phyloP scores from a whole-genome alignment of 1,284 basidiomycete genomes.

The Rhodotorula mucilaginosa region DNA sequence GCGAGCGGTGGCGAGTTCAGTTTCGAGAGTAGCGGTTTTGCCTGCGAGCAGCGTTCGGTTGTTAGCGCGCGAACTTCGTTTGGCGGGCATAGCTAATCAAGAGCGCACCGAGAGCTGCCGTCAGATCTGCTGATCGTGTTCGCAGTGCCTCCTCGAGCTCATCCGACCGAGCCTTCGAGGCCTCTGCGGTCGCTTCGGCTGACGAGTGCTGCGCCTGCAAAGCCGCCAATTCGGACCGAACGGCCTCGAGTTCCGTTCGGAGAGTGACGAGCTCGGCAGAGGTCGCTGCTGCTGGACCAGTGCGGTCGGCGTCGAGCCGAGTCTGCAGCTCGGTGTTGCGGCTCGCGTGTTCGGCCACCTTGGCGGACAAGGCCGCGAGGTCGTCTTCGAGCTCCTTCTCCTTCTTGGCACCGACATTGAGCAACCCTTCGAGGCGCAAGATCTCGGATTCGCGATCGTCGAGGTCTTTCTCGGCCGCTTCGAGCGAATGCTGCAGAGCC shows the following conservation, averaged over 20 bases:
- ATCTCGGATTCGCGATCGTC: conserved; percentile 25
- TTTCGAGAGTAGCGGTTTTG: conserved; percentile 16
- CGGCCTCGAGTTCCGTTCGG: conserved; percentile 12
- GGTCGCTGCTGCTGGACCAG: too few relatives aligned
- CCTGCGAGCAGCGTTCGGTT: not conserved
- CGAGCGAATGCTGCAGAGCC: conserved; percentile 24
- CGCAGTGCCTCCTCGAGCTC: conserved; percentile 19
- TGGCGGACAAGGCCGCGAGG: conserved; percentile 22
- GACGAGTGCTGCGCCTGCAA: not conserved
- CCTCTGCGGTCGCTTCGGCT: conserved; percentile 2
- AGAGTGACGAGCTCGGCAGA: not conserved
- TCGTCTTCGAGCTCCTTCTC: conserved; percentile 24
- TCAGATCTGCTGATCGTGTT: not conserved
- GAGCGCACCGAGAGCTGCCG: not conserved
- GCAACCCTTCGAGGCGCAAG: conserved; percentile 18
- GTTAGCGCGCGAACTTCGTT: too few relatives aligned
- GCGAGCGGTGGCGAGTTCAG: conserved; percentile 20
- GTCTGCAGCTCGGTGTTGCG: conserved; percentile 21
- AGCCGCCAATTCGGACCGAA: conserved; percentile 1
- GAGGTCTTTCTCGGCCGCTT: conserved; percentile 28
- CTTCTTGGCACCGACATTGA: not conserved
- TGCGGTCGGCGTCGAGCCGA: conserved; percentile 3
- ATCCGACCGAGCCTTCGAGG: conserved; percentile 16
- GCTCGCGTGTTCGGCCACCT: conserved; percentile 12
- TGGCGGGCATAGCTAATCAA: too few relatives aligned